Evolutionary conservation across 805 yeast species (phyloP).

Genomic region (Cyberlindnera mississippiensis): DNA sequence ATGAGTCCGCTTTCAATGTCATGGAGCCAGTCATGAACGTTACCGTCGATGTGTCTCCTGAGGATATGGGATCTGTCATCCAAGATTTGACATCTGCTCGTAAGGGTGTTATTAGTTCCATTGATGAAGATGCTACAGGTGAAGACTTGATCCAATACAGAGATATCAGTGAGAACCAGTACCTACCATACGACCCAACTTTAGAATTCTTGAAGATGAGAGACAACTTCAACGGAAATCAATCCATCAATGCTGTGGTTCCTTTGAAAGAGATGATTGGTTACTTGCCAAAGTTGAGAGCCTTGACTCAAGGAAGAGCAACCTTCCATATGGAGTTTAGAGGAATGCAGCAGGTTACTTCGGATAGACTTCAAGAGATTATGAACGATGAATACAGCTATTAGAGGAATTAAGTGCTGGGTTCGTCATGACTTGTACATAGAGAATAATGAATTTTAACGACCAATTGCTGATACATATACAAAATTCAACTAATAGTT

Average conservation of each 20-base stretch:
- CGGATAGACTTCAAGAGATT: slow-evolving; percentile 43
- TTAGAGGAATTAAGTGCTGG: neutral
- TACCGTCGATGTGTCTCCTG: slow-evolving; percentile 59
- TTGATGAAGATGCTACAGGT: slow-evolving; percentile 55
- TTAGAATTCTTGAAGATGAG: slow-evolving; percentile 28
- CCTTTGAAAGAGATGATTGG: slow-evolving; percentile 92
- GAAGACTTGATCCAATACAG: slow-evolving; percentile 44
- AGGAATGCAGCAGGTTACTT: slow-evolving; percentile 66
- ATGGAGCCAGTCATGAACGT: slow-evolving; percentile 90
- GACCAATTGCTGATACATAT: too few relatives aligned
- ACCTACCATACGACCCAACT: slow-evolving; percentile 77
- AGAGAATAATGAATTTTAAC: too few relatives aligned
- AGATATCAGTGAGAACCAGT: slow-evolving; percentile 56
- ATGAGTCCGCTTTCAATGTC: slow-evolving; percentile 40
- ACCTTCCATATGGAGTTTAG: slow-evolving; percentile 72
- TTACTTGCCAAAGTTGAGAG: slow-evolving; percentile 70
- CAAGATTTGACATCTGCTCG: slow-evolving; percentile 81
- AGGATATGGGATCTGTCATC: slow-evolving; percentile 74
- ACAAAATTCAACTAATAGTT: too few relatives aligned
- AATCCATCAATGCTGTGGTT: slow-evolving; percentile 70
- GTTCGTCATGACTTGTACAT: too few relatives aligned
- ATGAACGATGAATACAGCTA: slow-evolving; percentile 20
- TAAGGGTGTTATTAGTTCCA: slow-evolving; percentile 65
- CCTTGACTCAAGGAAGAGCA: slow-evolving; percentile 88
- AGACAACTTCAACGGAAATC: slow-evolving; percentile 28